Evolutionary conservation across 495 filamentous ascomycete species (phyloP), one percentile per base, ranked within the genome.

Genomic region (Lasiosphaeria hispida): DNA sequence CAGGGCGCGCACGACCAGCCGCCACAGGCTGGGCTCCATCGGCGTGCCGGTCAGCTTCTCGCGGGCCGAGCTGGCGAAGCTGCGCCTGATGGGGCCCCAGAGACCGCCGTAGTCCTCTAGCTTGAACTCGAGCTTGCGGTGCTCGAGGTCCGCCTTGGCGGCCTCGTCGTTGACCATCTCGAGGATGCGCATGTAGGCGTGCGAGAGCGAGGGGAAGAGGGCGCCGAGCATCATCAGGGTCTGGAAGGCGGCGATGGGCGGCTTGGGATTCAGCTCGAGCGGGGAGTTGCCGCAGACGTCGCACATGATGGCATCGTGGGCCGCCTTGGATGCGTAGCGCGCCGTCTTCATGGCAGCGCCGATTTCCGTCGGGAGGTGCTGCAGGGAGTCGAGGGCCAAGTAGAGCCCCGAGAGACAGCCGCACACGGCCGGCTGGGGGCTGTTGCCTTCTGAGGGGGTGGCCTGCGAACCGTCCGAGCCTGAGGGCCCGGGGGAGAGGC

Each of bases 171-270:
- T 80, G 13, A 82, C 68, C 59, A 77, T 72, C 14, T 42, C 55
- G 1, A 83, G 63, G 33, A 83, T 75, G 42, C 57, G 67, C 52
- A 68, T 69, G 67, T 83, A 90, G 3, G 81, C 75, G 65, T 86
- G 79, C 15, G 83, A 82, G 33, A 86, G 74, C 10, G 84, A 81
- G 15, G 83, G 85, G 17, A 90, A 73, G 8, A 89, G 72, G 0
- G 85, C 83, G 7, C 81, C 85, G 10, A 86, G 79, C 53, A 87
- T 80, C 85, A 88, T 88, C 39, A 85, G 76, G 63, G 82, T 88
- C 56, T 88, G 86, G 62, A 81, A 75, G 43, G 69, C 37, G 11
- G 69, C 68, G 49, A 80, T 72, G n/a, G 69, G 70, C 5, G 69
- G 68, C 6, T 58, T 49, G 30, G 44, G 19, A 47, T 40, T 10